A percentile compares a stretch with the other conserved stretches of the same genome.
Conservation (phyloP, 768 basidiomycete species). For the Rhodosporidiobolus odoratus region DNA sequence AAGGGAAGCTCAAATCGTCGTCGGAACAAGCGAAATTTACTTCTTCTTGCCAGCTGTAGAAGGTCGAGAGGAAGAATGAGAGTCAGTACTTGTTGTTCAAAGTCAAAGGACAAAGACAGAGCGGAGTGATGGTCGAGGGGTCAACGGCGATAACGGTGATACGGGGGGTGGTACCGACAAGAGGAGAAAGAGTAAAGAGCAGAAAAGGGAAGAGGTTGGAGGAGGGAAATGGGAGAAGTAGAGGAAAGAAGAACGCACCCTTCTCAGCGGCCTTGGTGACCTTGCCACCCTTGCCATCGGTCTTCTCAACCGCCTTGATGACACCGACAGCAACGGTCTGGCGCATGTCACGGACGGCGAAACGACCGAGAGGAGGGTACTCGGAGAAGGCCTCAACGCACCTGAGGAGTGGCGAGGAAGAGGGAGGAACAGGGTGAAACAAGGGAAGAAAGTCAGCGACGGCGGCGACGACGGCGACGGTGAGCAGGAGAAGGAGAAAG, state of each 20-base stretch:
- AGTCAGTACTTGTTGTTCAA: not conserved
- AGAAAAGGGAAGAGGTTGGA: not conserved
- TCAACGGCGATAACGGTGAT: not conserved
- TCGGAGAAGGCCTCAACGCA: slow-evolving; percentile 43
- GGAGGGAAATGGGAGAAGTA: too few relatives aligned
- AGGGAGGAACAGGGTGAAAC: not conserved
- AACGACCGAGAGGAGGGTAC: slow-evolving; percentile 98
- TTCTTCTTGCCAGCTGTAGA: not conserved
- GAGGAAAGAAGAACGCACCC: not conserved
- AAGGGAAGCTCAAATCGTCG: not conserved
- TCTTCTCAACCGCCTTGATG: slow-evolving; percentile 96
- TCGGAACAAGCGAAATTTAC: not conserved
- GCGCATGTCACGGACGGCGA: slow-evolving; percentile 99
- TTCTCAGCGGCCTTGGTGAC: slow-evolving; percentile 30
- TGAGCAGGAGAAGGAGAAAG: not conserved
- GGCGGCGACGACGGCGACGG: not conserved
- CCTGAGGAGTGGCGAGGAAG: not conserved
- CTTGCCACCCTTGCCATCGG: slow-evolving; percentile 60
- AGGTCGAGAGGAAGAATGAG: not conserved
- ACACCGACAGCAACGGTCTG: slow-evolving; percentile 71
- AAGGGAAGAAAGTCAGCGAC: not conserved
- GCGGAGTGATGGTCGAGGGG: not conserved
- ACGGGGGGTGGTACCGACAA: not conserved
- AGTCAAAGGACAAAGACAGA: not conserved
- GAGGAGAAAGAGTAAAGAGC: not conserved